Conservation (phyloP, 176 grass and related monocot species). For the Juncus effusus region DNA sequence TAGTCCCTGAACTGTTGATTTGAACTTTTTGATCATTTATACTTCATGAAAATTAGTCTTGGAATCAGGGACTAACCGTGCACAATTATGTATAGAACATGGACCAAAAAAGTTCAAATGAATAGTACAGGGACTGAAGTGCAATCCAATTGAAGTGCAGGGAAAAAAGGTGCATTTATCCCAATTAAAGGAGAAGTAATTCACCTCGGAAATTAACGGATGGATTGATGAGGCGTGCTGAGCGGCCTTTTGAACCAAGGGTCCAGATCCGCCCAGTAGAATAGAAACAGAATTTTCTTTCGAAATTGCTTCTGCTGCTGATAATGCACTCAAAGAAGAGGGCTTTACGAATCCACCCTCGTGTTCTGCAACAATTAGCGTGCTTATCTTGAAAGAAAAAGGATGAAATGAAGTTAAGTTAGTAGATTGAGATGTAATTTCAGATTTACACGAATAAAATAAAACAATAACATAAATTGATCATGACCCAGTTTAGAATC, state of each 20-base stretch:
- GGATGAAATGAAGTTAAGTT: neutral
- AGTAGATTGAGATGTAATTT: neutral
- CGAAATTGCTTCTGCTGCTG: constrained; percentile 48
- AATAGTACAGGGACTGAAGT: too few species aligned
- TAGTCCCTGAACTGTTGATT: too few species aligned
- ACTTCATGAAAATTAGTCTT: too few species aligned
- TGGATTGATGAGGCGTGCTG: constrained; percentile 76
- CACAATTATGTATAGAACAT: too few species aligned
- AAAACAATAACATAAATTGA: neutral
- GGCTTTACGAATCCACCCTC: constrained; percentile 77
- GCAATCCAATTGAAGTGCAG: too few species aligned
- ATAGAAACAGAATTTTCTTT: constrained; percentile 61
- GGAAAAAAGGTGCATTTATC: neutral
- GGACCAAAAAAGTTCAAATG: too few species aligned
- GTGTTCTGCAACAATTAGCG: constrained; percentile 70
- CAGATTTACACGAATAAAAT: neutral
- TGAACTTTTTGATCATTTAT: too few species aligned
- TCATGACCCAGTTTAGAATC: neutral
- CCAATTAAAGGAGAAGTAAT: neutral
- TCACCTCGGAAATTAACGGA: constrained; percentile 71
- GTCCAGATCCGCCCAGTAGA: constrained; percentile 68
- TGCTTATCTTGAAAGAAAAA: constrained; percentile 48
- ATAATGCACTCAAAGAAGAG: constrained; percentile 71
- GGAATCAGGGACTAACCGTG: too few species aligned
- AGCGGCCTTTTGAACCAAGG: constrained; percentile 52